These are phyloP conservation scores for Akanthomyces uredinophilus DNA, from an alignment of 2,329 filamentous ascomycete genomes.

Conservation along the genomic window DNA sequence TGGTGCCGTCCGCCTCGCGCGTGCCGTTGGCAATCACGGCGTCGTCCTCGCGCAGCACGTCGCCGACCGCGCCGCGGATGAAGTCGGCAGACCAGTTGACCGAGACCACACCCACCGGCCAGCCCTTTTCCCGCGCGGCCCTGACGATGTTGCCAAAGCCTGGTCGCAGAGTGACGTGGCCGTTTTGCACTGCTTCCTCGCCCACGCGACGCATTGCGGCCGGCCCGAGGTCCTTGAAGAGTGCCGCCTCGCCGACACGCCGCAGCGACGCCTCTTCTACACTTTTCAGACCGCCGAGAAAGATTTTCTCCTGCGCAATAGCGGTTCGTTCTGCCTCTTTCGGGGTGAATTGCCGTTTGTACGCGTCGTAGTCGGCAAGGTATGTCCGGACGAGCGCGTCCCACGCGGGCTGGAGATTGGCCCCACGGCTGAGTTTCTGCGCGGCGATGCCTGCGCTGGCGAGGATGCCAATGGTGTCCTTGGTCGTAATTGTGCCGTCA, in stretches of 20 bases:
- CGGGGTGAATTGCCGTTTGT: constrained; percentile 31
- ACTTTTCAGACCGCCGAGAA: constrained; percentile 33
- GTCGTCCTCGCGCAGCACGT: constrained; percentile 18
- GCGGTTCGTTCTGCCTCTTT: constrained; percentile 28
- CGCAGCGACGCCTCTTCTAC: constrained; percentile 43
- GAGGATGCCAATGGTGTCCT: constrained; percentile 48
- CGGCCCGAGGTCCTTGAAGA: constrained; percentile 39
- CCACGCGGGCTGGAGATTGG: constrained; percentile 38
- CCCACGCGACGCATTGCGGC: constrained; percentile 35
- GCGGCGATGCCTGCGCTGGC: constrained; percentile 38
- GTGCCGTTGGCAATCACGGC: constrained; percentile 42
- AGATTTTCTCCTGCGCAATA: constrained; percentile 37
- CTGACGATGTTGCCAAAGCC: constrained; percentile 35
- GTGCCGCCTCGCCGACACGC: constrained; percentile 36
- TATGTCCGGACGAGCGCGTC: constrained; percentile 42
- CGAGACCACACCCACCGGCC: constrained; percentile 41
- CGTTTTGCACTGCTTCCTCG: constrained; percentile 27
- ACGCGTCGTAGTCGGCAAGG: constrained; percentile 35
- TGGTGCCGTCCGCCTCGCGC: constrained; percentile 28
- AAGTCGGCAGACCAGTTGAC: constrained; percentile 49
- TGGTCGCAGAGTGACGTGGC: constrained; percentile 30
- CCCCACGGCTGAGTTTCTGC: constrained; percentile 23
- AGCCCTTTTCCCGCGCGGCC: constrained; percentile 25
- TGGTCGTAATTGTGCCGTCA: constrained; percentile 52
- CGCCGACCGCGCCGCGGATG: constrained; percentile 39